Evolutionary conservation across 225 moss, liverwort and hornwort genomes (phyloP), one percentile per base, ranked within the genome.

Genomic region (Takakia lepidozioides): DNA sequence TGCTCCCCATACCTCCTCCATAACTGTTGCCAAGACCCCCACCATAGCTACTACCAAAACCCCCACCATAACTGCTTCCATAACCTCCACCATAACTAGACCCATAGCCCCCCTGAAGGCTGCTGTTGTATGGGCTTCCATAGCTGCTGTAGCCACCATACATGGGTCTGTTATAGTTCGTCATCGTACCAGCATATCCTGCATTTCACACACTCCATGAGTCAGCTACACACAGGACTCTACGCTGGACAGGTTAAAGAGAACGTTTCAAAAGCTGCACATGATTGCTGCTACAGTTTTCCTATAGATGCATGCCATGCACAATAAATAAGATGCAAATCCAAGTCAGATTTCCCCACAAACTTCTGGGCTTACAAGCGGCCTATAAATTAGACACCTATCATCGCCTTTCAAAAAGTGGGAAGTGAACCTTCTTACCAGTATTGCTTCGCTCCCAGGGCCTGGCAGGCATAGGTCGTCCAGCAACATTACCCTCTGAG

Each of bases 391-490:
- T n/a, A n/a, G n/a, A n/a, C n/a, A n/a, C n/a, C n/a, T n/a, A n/a
- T n/a, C n/a, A n/a, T n/a, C n/a, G n/a, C n/a, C n/a, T n/a, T n/a
- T n/a, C n/a, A n/a, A n/a, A n/a, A n/a, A n/a, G n/a, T n/a, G n/a
- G n/a, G n/a, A n/a, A n/a, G 34, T 18, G 25, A 22, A 29, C 36
- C 10, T 34, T 32, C 27, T 50, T 54, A 86, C 93, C 93, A 27
- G 76, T 29, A 56, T 61, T 66, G 38, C 56, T 84, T 56, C 75
- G 84, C 63, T 95, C 93, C 93, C 93, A 95, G 34, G 90, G 93
- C 58, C 93, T 66, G 29, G 90, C 82, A 66, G 93, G 93, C 77
- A 90, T 90, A 50, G 67, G 73, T 20, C 84, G 75, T 28, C 93
- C 90, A 38, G 68, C 74, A 63, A 75, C 51, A 65, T 39, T 48